Evolutionary conservation across 2,329 filamentous ascomycete species (phyloP), one percentile per base, ranked within the genome.

Genomic region (Colletotrichum orbiculare): DNA sequence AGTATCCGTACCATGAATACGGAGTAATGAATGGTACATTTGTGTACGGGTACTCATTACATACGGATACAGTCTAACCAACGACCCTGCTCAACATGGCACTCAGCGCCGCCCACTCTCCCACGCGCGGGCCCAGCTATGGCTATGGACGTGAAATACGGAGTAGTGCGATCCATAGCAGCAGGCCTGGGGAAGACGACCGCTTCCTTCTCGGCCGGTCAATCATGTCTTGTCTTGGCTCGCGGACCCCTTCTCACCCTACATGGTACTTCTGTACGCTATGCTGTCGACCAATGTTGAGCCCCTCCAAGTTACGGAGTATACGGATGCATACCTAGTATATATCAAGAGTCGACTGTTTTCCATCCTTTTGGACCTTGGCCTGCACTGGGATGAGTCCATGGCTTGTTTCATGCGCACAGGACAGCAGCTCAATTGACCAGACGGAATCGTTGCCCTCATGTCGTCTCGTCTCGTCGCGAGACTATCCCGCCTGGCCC

Each of bases 211-310:
- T 50, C 13, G 46, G 17, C 33, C 25, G 38, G 50, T 60, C 41
- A 50, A 47, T 47, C 41, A 34, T 59, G 60, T 25, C 25, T 25
- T 17, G 43, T 60, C 57, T 61, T 55, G 57, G 56, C 56, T 53
- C 34, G 45, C 37, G 37, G 49, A 41, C 43, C 47, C 17, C n/a
- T 17, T 41, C 54, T 17, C 13, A n/a, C 33, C 45, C 34, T 33
- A 35, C 25, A 47, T 25, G 47, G 34, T 50, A 48, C 46, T 13
- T 49, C 6, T 34, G 34, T 33, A 49, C 33, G 33, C 9, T 48
- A 13, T 9, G 25, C 25, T 25, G 25, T 25, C 25, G 25, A 25
- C 25, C 25, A 25, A 25, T 25, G 25, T 1, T 25, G 25, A 25
- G 4, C 25, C 25, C 4, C 25, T 25, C 25, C 25, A 4, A 25